Evolutionary conservation across 768 basidiomycete genomes (phyloP), one percentile per base, ranked within the genome.

Genomic region (Cystofilobasidium capitatum): DNA sequence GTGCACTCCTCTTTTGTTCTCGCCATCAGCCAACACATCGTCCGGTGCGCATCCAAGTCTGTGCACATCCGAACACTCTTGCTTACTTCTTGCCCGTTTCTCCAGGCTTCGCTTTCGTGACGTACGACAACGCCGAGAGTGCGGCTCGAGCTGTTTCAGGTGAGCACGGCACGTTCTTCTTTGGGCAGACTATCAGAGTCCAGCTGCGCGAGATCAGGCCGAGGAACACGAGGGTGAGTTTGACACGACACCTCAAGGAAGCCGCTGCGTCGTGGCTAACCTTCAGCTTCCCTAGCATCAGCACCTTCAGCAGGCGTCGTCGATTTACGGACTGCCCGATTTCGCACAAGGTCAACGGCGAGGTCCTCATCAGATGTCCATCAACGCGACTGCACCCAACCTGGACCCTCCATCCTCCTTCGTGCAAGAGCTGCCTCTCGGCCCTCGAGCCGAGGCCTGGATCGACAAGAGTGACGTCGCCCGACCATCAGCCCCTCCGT

Each of bases 331-430:
- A 10, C 24, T 49, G 47, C 47, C 47, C 47, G 47, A 49, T 2
- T 49, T 49, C 24, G 40, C 62, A 69, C 49, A n/a, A 22, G 59
- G 49, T 31, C 33, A 44, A 24, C 37, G 40, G 70, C 69, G 73
- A 67, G n/a, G n/a, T n/a, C n/a, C n/a, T n/a, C n/a, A n/a, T n/a
- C n/a, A n/a, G n/a, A n/a, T n/a, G n/a, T n/a, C n/a, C n/a, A n/a
- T n/a, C n/a, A n/a, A n/a, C n/a, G n/a, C n/a, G n/a, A n/a, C n/a
- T n/a, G n/a, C n/a, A n/a, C n/a, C n/a, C n/a, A n/a, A n/a, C n/a
- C n/a, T n/a, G n/a, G n/a, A n/a, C n/a, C n/a, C n/a, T n/a, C n/a
- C n/a, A n/a, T n/a, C n/a, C n/a, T n/a, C n/a, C n/a, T n/a, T n/a
- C n/a, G n/a, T n/a, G n/a, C n/a, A n/a, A n/a, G n/a, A n/a, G n/a